phyloP scores from a whole-genome alignment of 1,139 yeast genomes.

The Zygosaccharomyces pseudobailii region DNA sequence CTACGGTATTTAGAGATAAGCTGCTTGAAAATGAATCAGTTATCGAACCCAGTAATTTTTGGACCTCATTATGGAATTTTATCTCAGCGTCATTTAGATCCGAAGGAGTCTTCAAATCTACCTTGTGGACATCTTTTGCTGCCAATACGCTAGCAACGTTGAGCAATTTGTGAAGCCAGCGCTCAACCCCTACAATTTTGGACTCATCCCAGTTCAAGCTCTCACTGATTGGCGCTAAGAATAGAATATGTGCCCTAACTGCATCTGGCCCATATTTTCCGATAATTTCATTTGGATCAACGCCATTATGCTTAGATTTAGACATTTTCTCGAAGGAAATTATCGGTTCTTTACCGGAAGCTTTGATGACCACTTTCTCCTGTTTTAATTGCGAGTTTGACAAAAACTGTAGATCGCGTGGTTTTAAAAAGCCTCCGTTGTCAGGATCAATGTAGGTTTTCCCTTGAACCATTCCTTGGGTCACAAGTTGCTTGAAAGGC shows the following conservation, averaged over 20 bases:
- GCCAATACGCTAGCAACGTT: constrained; percentile 35
- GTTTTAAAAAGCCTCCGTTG: constrained; percentile 69
- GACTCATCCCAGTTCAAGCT: constrained; percentile 84
- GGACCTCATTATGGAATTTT: constrained; percentile 53
- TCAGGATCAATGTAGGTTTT: constrained; percentile 70
- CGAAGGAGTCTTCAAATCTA: constrained; percentile 11
- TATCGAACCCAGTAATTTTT: constrained; percentile 45
- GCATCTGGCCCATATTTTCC: constrained; percentile 88
- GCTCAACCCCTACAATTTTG: constrained; percentile 77
- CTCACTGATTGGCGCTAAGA: constrained; percentile 86
- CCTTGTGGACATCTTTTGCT: constrained; percentile 11
- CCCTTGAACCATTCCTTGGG: constrained; percentile 99
- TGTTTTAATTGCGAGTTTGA: constrained; percentile 27
- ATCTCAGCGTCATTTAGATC: constrained; percentile 45
- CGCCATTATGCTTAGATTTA: constrained; percentile 90
- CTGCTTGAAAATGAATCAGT: constrained; percentile 56
- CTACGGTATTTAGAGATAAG: constrained; percentile 71
- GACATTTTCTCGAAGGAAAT: constrained; percentile 88
- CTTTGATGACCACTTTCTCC: constrained; percentile 42
- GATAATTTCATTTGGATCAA: constrained; percentile 79
- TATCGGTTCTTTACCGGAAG: constrained; percentile 48
- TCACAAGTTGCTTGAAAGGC: constrained; percentile 72
- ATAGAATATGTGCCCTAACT: constrained; percentile 86
- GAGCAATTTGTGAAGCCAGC: constrained; percentile 73
- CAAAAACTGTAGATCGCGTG: constrained; percentile 57